phyloP scores from a whole-genome alignment of 108 stramenopile genomes.

The Cyclotella choctawhatcheeana region DNA sequence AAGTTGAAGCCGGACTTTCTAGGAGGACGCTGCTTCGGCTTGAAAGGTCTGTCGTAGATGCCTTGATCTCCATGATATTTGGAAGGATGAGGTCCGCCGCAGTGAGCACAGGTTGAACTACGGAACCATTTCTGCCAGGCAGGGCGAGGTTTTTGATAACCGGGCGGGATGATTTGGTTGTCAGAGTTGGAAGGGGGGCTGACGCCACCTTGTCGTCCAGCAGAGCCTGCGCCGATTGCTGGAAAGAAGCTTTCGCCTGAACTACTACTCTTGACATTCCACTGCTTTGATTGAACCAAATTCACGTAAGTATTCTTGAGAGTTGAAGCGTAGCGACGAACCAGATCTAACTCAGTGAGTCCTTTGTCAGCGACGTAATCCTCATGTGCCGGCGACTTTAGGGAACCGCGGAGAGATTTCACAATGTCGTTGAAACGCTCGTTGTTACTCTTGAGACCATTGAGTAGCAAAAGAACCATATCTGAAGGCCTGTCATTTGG shows the following conservation, averaged over 20 bases:
- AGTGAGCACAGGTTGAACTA: not conserved
- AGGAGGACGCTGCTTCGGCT: not conserved
- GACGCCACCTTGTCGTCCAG: too few relatives aligned
- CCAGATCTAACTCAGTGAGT: too few relatives aligned
- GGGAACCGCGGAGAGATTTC: not conserved
- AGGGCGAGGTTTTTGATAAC: not conserved
- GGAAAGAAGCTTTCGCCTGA: too few relatives aligned
- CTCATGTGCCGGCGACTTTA: not conserved
- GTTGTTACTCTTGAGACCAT: not conserved
- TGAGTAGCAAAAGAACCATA: not conserved
- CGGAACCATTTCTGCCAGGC: not conserved
- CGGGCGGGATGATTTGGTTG: not conserved
- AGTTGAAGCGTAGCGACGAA: too few relatives aligned
- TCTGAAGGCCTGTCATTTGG: not conserved
- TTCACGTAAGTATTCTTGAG: too few relatives aligned
- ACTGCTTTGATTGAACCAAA: too few relatives aligned
- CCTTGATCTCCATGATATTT: conserved; percentile 3
- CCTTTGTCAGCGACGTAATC: too few relatives aligned
- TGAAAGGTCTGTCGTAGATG: not conserved
- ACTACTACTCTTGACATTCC: too few relatives aligned
- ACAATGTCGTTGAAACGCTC: not conserved
- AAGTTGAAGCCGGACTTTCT: not conserved
- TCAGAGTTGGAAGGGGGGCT: not conserved
- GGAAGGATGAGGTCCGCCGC: not conserved
- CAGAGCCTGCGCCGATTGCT: too few relatives aligned